Evolutionary conservation across 495 filamentous ascomycete species (phyloP).

Genomic region (Cenococcum geophilum): DNA sequence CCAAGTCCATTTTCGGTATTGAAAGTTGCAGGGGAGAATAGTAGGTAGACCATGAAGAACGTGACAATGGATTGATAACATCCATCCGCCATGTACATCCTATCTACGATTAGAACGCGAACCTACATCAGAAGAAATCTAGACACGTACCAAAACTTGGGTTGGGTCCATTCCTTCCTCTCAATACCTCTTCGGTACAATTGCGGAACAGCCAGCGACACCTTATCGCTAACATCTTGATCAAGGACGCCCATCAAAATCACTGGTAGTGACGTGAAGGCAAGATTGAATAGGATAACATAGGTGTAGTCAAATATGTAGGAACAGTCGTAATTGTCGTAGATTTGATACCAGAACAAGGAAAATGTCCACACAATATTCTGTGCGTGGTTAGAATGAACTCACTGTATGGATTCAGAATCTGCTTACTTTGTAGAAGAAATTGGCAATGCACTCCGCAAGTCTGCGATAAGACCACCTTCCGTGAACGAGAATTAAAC

Average conservation of each 20-base stretch:
- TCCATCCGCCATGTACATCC: slow-evolving; percentile 93
- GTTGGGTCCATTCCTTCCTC: slow-evolving; percentile 92
- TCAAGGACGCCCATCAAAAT: slow-evolving; percentile 96
- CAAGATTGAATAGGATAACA: slow-evolving; percentile 90
- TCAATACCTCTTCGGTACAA: slow-evolving; percentile 95
- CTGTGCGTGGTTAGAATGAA: slow-evolving; percentile 37
- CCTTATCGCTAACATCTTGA: slow-evolving; percentile 90
- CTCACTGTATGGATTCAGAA: background rate
- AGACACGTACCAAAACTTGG: slow-evolving; percentile 82
- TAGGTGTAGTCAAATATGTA: slow-evolving; percentile 98
- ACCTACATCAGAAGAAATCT: background rate
- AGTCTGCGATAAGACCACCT: slow-evolving; percentile 93
- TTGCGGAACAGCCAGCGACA: slow-evolving; percentile 91
- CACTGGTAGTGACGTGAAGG: slow-evolving; percentile 92
- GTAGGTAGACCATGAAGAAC: slow-evolving; percentile 85
- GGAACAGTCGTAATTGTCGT: slow-evolving; percentile 88
- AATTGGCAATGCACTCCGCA: slow-evolving; percentile 92
- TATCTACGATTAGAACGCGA: slow-evolving; percentile 41
- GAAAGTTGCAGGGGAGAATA: slow-evolving; percentile 63
- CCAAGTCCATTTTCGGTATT: slow-evolving; percentile 62
- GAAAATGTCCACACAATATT: slow-evolving; percentile 98
- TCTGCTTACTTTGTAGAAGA: slow-evolving; percentile 85
- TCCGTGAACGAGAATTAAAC: slow-evolving; percentile 90
- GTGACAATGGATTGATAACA: slow-evolving; percentile 87
- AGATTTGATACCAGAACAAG: slow-evolving; percentile 97